Conservation (phyloP, 371 early-diverging fungal species). For the Mucor sp. region DNA sequence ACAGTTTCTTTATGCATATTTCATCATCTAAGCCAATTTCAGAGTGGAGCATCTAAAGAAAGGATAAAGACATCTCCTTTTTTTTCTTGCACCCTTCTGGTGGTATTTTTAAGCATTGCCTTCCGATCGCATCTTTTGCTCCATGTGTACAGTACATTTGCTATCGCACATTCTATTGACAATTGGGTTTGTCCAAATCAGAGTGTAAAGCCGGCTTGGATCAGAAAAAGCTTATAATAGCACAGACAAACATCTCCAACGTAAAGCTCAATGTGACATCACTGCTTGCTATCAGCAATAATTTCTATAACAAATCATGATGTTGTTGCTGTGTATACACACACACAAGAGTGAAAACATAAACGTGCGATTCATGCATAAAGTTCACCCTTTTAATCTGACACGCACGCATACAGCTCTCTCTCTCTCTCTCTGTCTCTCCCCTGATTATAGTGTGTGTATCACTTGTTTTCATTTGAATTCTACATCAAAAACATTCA, state of each 20-base stretch:
- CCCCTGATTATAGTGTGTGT: not conserved
- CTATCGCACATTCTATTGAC: not conserved
- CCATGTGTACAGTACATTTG: not conserved
- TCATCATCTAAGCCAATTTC: conserved; percentile 4
- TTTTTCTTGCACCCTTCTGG: not conserved
- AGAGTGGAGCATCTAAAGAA: not conserved
- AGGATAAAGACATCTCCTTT: not conserved
- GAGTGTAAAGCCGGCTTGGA: not conserved
- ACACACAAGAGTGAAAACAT: not conserved
- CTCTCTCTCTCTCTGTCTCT: not conserved
- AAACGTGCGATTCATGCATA: conserved; percentile 1
- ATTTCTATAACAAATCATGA: not conserved
- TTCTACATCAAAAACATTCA: not conserved
- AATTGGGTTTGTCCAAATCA: not conserved
- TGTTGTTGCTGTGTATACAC: not conserved
- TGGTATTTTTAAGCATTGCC: not conserved
- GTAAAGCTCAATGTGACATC: not conserved
- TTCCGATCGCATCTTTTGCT: not conserved
- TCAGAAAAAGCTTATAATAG: too few species aligned
- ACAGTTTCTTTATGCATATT: not conserved
- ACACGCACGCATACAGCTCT: not conserved
- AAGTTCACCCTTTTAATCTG: not conserved
- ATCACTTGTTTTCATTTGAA: not conserved
- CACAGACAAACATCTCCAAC: not conserved
- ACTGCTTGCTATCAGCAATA: not conserved